Evolutionary conservation across 441 rosid species (phyloP).

Genomic region (Manihot esculenta): DNA sequence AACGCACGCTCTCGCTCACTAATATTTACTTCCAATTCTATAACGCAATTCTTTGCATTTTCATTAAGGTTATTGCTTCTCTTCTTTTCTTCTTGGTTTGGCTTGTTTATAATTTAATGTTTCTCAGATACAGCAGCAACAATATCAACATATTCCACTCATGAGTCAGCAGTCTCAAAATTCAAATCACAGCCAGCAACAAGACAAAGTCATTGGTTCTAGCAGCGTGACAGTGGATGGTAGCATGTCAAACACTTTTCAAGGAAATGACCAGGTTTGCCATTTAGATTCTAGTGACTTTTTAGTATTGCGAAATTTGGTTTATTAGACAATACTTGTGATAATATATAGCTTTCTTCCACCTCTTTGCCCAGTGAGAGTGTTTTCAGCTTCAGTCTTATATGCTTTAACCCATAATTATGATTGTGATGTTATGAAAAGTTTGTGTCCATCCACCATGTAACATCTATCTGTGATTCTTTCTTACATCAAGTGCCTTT

Average conservation of each 20-base stretch:
- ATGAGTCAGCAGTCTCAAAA: conserved; percentile 61
- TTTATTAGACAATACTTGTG: too few species aligned
- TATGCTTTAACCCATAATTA: neutral
- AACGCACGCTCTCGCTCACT: too few species aligned
- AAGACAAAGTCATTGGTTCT: conserved; percentile 59
- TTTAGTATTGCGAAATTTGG: too few species aligned
- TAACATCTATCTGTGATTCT: too few species aligned
- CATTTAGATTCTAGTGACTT: neutral
- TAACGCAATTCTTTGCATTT: too few species aligned
- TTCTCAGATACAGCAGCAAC: conserved; percentile 42
- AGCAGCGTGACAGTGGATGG: conserved; percentile 63
- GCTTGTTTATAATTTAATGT: too few species aligned
- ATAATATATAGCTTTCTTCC: neutral
- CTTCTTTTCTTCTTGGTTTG: too few species aligned
- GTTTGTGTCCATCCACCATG: too few species aligned
- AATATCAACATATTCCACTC: conserved; percentile 51
- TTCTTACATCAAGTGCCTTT: too few species aligned
- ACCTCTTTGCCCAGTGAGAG: neutral
- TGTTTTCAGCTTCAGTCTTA: neutral
- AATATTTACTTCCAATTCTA: too few species aligned
- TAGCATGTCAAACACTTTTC: conserved; percentile 66
- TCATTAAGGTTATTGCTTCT: too few species aligned
- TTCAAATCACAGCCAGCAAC: conserved; percentile 57
- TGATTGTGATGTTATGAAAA: neutral
- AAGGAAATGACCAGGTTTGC: conserved; percentile 80